These are phyloP conservation scores for Botrytis sinoallii DNA, from an alignment of 2,329 filamentous ascomycete genomes.

Conservation along the genomic window DNA sequence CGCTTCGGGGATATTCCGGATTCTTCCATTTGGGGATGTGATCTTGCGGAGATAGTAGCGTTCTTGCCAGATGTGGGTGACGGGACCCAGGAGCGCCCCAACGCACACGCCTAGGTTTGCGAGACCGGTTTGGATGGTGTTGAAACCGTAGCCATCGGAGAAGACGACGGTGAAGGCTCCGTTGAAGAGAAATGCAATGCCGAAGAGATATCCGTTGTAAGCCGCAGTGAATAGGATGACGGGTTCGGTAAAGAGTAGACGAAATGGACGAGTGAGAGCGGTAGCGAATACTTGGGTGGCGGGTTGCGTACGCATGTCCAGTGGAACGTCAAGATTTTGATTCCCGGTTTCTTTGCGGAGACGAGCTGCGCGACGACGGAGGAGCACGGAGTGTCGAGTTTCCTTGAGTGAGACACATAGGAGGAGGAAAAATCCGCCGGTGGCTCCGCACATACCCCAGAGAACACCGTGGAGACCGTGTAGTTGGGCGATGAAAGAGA, in stretches of 20 bases:
- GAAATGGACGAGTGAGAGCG: conserved; percentile 40
- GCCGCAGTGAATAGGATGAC: conserved; percentile 40
- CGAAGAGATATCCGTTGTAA: conserved; percentile 40
- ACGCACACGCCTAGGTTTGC: conserved; percentile 41
- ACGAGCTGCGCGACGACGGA: conserved; percentile 42
- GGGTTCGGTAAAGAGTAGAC: conserved; percentile 41
- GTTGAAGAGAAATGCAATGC: conserved; percentile 41
- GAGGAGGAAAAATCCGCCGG: conserved; percentile 21
- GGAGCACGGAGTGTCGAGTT: conserved; percentile 47
- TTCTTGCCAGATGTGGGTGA: conserved; percentile 71
- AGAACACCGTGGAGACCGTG: conserved; percentile 19
- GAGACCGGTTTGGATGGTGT: conserved; percentile 38
- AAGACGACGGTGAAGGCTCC: conserved; percentile 44
- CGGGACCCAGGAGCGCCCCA: conserved; percentile 58
- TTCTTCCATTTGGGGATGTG: conserved; percentile 18
- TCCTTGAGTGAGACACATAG: conserved; percentile 37
- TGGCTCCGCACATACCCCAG: conserved; percentile 22
- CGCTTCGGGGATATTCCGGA: conserved; percentile 60
- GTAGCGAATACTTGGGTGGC: conserved; percentile 42
- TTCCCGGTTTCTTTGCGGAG: conserved; percentile 53
- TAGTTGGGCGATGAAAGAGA: conserved; percentile 21
- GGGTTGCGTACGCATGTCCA: conserved; percentile 43
- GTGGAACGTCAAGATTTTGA: conserved; percentile 38
- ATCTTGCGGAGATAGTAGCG: conserved; percentile 52
- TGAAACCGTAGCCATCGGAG: conserved; percentile 39